These are phyloP conservation scores for Parathielavia hyrcaniae DNA, from an alignment of 495 filamentous ascomycete species.

Conservation along the genomic window DNA sequence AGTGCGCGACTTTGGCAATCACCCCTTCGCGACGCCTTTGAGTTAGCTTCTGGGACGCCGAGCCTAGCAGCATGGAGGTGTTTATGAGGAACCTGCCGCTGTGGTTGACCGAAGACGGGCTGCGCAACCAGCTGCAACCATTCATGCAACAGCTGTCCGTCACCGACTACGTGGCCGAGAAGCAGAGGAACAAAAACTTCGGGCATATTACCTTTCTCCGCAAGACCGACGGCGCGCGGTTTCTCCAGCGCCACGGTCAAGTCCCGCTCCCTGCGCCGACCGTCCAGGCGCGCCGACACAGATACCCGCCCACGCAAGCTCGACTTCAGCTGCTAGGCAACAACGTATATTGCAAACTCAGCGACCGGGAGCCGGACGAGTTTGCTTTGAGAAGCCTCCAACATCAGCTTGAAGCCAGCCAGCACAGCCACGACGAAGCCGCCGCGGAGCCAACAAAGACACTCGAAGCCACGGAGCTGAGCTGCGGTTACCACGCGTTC, in stretches of 20 bases:
- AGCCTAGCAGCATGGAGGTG: too few relatives aligned
- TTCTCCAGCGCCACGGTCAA: conserved; percentile 31
- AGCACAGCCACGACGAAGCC: conserved; percentile 10
- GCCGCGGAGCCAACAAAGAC: conserved; percentile 8
- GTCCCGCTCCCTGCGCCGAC: background rate
- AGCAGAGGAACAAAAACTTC: conserved; percentile 24
- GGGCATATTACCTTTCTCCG: conserved; percentile 38
- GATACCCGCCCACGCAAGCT: conserved; percentile 13
- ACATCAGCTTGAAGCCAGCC: conserved; percentile 28
- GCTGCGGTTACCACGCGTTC: conserved; percentile 50
- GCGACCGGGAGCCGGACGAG: conserved; percentile 35
- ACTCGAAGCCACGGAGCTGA: conserved; percentile 33
- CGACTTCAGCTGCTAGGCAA: conserved; percentile 37
- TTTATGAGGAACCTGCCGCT: conserved; percentile 37
- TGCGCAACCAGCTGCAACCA: conserved; percentile 33
- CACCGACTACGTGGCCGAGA: conserved; percentile 32
- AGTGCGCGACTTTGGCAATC: too few relatives aligned
- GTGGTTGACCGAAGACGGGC: conserved; percentile 28
- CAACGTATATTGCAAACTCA: conserved; percentile 39
- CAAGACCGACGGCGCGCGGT: conserved; percentile 31
- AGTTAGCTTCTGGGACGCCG: too few relatives aligned
- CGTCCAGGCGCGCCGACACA: background rate
- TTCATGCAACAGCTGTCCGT: conserved; percentile 33
- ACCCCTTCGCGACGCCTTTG: too few relatives aligned
- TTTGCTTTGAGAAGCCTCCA: conserved; percentile 37